Conservation (phyloP, 345 rosid species). For the Citropsis articulata region DNA sequence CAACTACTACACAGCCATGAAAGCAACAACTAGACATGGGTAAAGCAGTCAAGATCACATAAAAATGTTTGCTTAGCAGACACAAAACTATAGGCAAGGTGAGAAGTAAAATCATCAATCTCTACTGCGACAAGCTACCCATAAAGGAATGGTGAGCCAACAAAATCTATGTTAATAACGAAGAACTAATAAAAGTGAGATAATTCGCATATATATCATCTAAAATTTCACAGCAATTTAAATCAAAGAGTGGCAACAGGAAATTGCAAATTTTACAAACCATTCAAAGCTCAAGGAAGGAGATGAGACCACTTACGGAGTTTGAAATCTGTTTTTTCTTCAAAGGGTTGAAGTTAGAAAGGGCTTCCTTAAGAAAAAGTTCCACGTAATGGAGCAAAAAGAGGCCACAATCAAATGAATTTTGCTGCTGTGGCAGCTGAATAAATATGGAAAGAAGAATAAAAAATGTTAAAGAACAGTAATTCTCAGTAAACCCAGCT, state of each 20-base stretch:
- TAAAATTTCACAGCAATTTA: background rate
- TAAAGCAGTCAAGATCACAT: background rate
- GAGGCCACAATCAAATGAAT: slow-evolving; percentile 90
- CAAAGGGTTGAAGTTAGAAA: slow-evolving; percentile 61
- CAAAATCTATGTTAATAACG: background rate
- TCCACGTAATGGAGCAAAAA: slow-evolving; percentile 92
- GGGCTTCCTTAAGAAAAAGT: slow-evolving; percentile 70
- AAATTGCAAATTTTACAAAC: background rate
- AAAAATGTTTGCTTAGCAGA: background rate
- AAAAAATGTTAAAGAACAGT: slow-evolving; percentile 13
- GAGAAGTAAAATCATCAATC: background rate
- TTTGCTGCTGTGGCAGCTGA: slow-evolving; percentile 96
- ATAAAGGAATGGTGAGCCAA: background rate
- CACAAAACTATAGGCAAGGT: background rate
- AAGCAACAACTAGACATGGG: background rate
- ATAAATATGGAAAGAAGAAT: slow-evolving; percentile 9
- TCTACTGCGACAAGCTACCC: background rate
- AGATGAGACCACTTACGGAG: slow-evolving; percentile 55
- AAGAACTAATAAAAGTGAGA: background rate
- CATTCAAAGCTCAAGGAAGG: background rate
- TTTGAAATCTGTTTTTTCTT: slow-evolving; percentile 39
- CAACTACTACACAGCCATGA: background rate
- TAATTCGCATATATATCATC: background rate
- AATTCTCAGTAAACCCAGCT: background rate
- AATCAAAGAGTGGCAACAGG: background rate